These are phyloP conservation scores for Corymbia maculata DNA, from an alignment of 345 rosid genomes.

Conservation along the genomic window DNA sequence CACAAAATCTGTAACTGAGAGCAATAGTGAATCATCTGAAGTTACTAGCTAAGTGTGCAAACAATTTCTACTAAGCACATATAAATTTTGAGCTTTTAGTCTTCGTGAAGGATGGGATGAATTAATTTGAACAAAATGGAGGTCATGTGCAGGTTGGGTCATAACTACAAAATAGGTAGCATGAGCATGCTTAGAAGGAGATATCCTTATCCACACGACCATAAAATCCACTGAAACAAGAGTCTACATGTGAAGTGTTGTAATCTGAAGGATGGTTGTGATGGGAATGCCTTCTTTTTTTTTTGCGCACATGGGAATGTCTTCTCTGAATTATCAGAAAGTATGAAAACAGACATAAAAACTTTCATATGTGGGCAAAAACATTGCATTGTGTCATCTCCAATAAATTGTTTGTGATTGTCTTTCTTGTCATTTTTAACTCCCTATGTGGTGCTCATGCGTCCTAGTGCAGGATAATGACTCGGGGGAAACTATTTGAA, in stretches of 20 bases:
- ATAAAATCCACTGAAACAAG: not conserved
- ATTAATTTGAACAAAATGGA: not conserved
- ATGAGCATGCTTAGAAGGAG: not conserved
- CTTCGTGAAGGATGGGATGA: not conserved
- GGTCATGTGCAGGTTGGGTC: not conserved
- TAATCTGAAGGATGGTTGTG: not conserved
- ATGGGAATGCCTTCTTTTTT: not conserved
- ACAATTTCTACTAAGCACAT: not conserved
- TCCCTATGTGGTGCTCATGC: not conserved
- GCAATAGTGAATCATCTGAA: not conserved
- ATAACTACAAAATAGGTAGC: not conserved
- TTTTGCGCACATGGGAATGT: not conserved
- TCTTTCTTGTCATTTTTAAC: not conserved
- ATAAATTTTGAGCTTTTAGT: not conserved
- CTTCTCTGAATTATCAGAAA: not conserved
- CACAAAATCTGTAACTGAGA: not conserved
- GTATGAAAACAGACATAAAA: not conserved
- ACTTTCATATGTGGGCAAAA: not conserved
- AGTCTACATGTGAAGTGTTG: not conserved
- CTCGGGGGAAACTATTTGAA: conserved; percentile 46
- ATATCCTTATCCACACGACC: not conserved
- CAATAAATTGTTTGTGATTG: not conserved
- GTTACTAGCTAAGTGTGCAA: not conserved
- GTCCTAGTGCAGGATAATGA: conserved; percentile 41
- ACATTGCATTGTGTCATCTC: not conserved